Percentiles rank a stretch among this genome's conserved stretches.
Evolutionary conservation across 2,329 filamentous ascomycete species (phyloP).

Genomic region (Polychaeton citri): DNA sequence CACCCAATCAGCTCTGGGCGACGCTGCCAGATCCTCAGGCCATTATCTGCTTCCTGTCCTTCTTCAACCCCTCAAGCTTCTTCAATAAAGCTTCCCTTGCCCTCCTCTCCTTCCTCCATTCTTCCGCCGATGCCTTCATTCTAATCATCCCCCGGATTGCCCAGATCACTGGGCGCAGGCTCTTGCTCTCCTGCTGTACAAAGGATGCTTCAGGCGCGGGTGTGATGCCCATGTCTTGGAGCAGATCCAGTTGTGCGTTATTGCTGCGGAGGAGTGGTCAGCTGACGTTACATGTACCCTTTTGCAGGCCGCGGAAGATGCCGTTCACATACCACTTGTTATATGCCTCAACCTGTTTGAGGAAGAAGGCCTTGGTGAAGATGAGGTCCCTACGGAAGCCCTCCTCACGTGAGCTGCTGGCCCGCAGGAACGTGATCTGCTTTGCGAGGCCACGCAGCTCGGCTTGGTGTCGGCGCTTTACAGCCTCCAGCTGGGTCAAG

Average conservation of each 20-base stretch:
- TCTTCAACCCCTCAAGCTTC: constrained; percentile 33
- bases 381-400: constrained; percentile 66
- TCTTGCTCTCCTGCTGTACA: background rate
- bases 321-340: constrained; percentile 66
- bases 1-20: too few relatives aligned
- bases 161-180: background rate
- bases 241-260: constrained; percentile 74
- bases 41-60: constrained; percentile 2
- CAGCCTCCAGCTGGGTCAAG: constrained; percentile 39
- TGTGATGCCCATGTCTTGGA: constrained; percentile 67
- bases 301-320: background rate
- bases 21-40: too few relatives aligned
- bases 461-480: constrained; percentile 56
- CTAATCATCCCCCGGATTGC: background rate
- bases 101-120: constrained; percentile 15
- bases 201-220: constrained; percentile 16
- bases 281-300: background rate
- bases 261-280: constrained; percentile 48
- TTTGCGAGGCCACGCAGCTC: constrained; percentile 72
- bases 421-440: constrained; percentile 84
- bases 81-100: constrained; percentile 32
- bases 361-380: constrained; percentile 75
- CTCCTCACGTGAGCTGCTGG: constrained; percentile 66
- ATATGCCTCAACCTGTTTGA: constrained; percentile 67
- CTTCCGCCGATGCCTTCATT: background rate